phyloP scores from a whole-genome alignment of 2,329 filamentous ascomycete species.

The Ceratocystis huliohia region DNA sequence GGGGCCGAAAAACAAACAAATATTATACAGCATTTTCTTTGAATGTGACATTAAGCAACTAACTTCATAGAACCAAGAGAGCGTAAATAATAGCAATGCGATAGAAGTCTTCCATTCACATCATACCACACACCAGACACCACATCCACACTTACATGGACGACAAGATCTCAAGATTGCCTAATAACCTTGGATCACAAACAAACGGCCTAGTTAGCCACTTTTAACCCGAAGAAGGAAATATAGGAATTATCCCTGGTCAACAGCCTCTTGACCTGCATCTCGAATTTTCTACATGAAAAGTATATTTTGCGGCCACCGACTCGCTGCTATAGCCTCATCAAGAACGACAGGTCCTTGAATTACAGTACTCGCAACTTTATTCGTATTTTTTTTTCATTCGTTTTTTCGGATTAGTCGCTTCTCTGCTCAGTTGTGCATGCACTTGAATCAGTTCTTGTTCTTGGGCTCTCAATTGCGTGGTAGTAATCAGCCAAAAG shows the following conservation, averaged over 20 bases:
- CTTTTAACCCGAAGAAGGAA: constrained; percentile 18
- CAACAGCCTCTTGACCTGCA: constrained; percentile 16
- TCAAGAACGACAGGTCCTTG: neutral
- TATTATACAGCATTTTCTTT: constrained; percentile 3
- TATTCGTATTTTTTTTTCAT: neutral
- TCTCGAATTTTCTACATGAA: constrained; percentile 13
- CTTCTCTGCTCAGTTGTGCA: neutral
- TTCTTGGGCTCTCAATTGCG: neutral
- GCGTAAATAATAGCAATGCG: neutral
- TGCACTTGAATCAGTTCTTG: neutral
- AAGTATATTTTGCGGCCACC: neutral
- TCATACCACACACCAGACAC: neutral
- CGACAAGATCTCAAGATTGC: neutral
- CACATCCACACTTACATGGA: neutral
- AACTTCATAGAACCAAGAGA: neutral
- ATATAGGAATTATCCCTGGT: constrained; percentile 5
- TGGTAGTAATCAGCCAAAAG: constrained; percentile 4
- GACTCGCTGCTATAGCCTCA: neutral
- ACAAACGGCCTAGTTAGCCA: neutral
- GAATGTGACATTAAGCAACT: neutral
- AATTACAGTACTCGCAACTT: neutral
- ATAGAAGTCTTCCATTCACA: neutral
- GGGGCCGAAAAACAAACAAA: neutral
- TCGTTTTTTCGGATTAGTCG: neutral
- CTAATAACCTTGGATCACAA: neutral